A percentile compares a stretch with the other conserved stretches of the same genome.
phyloP scores from a whole-genome alignment of 495 filamentous ascomycete genomes.

The Viridothelium virens region DNA sequence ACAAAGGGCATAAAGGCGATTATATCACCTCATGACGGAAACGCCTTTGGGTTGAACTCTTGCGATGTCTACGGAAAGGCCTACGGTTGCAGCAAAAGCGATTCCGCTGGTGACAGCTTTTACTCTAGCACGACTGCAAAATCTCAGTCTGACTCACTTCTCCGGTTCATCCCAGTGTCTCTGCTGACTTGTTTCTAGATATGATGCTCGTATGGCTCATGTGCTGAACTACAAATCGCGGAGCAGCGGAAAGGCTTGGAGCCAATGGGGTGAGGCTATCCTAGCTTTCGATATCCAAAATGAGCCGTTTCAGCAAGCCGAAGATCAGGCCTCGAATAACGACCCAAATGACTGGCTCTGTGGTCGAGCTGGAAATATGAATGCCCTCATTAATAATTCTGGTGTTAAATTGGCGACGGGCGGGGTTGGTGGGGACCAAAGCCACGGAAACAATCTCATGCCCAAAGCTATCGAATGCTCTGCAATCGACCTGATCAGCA shows the following conservation, averaged over 20 bases:
- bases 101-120: slow-evolving; percentile 24
- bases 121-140: slow-evolving; percentile 30
- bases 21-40: slow-evolving; percentile 39
- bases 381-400: slow-evolving; percentile 12
- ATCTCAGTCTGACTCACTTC: background rate
- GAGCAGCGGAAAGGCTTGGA: slow-evolving; percentile 32
- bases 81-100: slow-evolving; percentile 16
- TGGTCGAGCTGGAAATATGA: slow-evolving; percentile 19
- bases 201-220: slow-evolving; percentile 31
- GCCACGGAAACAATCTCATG: slow-evolving; percentile 19
- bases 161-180: background rate
- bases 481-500: slow-evolving; percentile 24
- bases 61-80: slow-evolving; percentile 29
- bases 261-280: slow-evolving; percentile 34
- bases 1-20: slow-evolving; percentile 37
- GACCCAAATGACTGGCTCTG: slow-evolving; percentile 33
- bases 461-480: slow-evolving; percentile 20
- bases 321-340: slow-evolving; percentile 23
- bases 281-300: slow-evolving; percentile 39
- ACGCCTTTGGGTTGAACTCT: slow-evolving; percentile 29
- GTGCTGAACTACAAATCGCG: slow-evolving; percentile 34
- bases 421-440: slow-evolving; percentile 22
- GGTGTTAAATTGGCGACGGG: slow-evolving; percentile 21
- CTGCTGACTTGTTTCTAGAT: slow-evolving; percentile 19
- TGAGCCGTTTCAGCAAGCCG: slow-evolving; percentile 32